Base-by-base conservation (phyloP, 2,329 filamentous ascomycete species). In the Gliomastix tumulicola region DNA sequence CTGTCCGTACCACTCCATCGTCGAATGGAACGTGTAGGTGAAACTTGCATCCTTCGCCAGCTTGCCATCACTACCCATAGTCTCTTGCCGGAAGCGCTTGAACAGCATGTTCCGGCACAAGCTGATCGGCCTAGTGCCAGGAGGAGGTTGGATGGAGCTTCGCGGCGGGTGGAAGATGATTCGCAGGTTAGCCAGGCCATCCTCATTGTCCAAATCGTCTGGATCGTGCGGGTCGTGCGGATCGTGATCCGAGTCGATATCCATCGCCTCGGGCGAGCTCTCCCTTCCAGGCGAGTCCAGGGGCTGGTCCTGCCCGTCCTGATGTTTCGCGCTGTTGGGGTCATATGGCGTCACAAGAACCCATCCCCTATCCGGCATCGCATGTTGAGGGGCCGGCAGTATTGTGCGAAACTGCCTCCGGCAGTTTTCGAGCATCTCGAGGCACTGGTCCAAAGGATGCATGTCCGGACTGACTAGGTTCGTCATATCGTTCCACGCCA, bases 1-100 rank as follows among this genome's bases (percentile, higher is more conserved):
- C 25, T 65, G 55, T 4, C 46, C 44, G 43, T 78, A 79, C 75
- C 75, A 79, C 5, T 66, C 53, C 41, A 57, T 41, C 3, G 74
- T 78, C 8, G 69, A 62, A 30, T 48, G 49, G 44, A 69, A 76
- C 13, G 47, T 48, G 45, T 64, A 74, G 10, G 18, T 34, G 32
- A 22, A 39, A 16, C 19, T 48, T 35, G 6, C 42, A 42, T 23
- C 44, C 34, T 50, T 31, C 13, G 30, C 9, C 21, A 11, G n/a
- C 11, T 30, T 22, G 18, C 16, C 22, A 16, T 15, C 25, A 20
- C 16, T n/a, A 10, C 22, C 21, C 36, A 11, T 31, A 7, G 15
- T 61, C 27, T 53, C 48, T n/a, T n/a, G n/a, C n/a, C n/a, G n/a
- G n/a, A n/a, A n/a, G n/a, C n/a, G n/a, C 25, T 67, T 59, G 41